phyloP scores from a whole-genome alignment of 2,329 filamentous ascomycete genomes.

The Zalaria sp. region DNA sequence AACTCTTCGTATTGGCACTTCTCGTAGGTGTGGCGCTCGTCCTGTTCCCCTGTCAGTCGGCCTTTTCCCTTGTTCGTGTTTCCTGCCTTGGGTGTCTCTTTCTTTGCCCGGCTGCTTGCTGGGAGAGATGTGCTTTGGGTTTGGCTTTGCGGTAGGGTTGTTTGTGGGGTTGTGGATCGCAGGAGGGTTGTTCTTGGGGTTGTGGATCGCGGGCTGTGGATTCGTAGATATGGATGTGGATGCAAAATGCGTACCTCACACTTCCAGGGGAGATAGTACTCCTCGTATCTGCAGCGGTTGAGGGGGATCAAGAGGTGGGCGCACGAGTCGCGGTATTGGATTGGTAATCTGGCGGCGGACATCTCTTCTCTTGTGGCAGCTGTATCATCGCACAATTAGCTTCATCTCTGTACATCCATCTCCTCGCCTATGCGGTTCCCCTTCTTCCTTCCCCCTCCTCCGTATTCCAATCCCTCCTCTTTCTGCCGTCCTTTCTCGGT shows the following conservation, averaged over 20 bases:
- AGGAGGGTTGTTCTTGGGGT: too few relatives aligned
- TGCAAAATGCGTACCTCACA: constrained; percentile 56
- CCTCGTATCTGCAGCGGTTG: constrained; percentile 83
- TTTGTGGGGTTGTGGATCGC: too few relatives aligned
- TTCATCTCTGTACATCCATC: too few relatives aligned
- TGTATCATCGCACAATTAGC: constrained; percentile 21
- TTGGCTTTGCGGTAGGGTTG: too few relatives aligned
- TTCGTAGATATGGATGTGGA: background rate
- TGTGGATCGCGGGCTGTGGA: too few relatives aligned
- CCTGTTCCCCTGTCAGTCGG: constrained; percentile 35
- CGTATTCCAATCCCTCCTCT: too few relatives aligned
- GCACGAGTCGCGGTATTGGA: constrained; percentile 91
- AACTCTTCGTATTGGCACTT: constrained; percentile 99
- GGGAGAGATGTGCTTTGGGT: too few relatives aligned
- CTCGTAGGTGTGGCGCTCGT: constrained; percentile 94
- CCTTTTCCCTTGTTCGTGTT: background rate
- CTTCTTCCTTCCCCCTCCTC: too few relatives aligned
- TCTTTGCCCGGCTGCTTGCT: too few relatives aligned
- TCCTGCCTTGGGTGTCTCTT: too few relatives aligned
- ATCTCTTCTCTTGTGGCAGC: constrained; percentile 82
- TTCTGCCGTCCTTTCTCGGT: too few relatives aligned
- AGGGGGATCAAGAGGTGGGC: constrained; percentile 88
- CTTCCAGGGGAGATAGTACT: constrained; percentile 95
- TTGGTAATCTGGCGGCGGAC: constrained; percentile 74
- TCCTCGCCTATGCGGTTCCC: too few relatives aligned